A percentile compares a stretch with the other conserved stretches of the same genome.
These are phyloP conservation scores for Gossypium davidsonii DNA, from an alignment of 441 rosid genomes.

Conservation along the genomic window DNA sequence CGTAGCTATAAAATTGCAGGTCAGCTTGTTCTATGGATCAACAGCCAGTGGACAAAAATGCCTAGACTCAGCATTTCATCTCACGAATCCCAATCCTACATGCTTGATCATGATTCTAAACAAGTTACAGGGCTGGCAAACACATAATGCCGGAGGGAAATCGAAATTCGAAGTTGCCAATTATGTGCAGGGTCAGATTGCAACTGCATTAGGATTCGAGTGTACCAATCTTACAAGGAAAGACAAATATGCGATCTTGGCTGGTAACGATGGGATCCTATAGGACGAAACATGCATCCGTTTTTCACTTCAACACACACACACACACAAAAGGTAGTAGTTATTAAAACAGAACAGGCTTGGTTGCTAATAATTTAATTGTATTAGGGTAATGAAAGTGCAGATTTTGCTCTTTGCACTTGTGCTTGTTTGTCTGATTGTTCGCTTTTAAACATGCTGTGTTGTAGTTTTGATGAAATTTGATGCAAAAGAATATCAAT, in stretches of 20 bases:
- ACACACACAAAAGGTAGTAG: too few relatives aligned
- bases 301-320: too few relatives aligned
- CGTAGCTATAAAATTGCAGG: conserved; percentile 44
- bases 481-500: not conserved
- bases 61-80: conserved; percentile 45
- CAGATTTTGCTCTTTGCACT: too few relatives aligned
- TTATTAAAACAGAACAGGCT: too few relatives aligned
- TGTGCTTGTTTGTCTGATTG: not conserved
- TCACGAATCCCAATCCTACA: conserved; percentile 40
- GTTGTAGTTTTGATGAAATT: not conserved
- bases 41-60: conserved; percentile 65
- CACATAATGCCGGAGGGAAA: conserved; percentile 25
- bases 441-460: not conserved
- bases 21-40: conserved; percentile 58
- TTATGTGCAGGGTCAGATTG: conserved; percentile 47
- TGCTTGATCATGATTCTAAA: conserved; percentile 31
- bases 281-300: not conserved
- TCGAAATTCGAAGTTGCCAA: conserved; percentile 52
- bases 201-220: conserved; percentile 47
- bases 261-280: conserved; percentile 51
- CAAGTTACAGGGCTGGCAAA: conserved; percentile 31
- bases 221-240: conserved; percentile 59
- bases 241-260: conserved; percentile 59
- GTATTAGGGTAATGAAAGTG: too few relatives aligned
- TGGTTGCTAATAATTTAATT: too few relatives aligned